Percentiles rank a stretch among this genome's conserved stretches.
These are phyloP conservation scores for Rhododendron mucronatum DNA, from an alignment of 148 eudicot genomes.

Conservation along the genomic window DNA sequence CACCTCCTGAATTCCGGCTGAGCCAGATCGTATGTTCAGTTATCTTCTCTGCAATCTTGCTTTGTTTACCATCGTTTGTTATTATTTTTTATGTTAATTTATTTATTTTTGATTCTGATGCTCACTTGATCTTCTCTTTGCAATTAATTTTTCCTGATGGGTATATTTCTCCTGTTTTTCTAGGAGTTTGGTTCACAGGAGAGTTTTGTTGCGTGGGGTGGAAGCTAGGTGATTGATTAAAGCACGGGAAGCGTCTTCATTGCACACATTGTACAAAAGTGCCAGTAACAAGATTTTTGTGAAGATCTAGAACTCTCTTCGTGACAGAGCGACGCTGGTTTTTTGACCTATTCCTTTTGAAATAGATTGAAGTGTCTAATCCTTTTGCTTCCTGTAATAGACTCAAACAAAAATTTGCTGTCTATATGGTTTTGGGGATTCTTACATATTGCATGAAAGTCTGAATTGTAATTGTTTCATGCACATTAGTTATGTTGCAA, in stretches of 20 bases:
- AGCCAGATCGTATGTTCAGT: constrained; percentile 72
- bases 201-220: constrained; percentile 75
- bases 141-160: background rate
- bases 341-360: background rate
- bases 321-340: background rate
- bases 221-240: constrained; percentile 32
- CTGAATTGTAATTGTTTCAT: background rate
- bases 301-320: constrained; percentile 3
- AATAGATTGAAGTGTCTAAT: background rate
- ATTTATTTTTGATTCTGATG: background rate
- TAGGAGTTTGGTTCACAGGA: constrained; percentile 90
- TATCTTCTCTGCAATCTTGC: background rate
- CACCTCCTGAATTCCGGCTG: constrained; percentile 76
- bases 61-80: background rate
- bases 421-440: constrained; percentile 1
- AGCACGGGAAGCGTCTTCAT: background rate
- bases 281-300: background rate
- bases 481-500: background rate
- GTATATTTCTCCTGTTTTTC: constrained; percentile 2
- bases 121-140: background rate
- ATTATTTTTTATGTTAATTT: background rate
- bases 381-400: background rate
- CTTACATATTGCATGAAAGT: background rate
- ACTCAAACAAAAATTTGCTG: background rate
- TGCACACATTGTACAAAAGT: background rate